Conservation (phyloP, 306 rosid genomes). For the Mimosa bimucronata region DNA sequence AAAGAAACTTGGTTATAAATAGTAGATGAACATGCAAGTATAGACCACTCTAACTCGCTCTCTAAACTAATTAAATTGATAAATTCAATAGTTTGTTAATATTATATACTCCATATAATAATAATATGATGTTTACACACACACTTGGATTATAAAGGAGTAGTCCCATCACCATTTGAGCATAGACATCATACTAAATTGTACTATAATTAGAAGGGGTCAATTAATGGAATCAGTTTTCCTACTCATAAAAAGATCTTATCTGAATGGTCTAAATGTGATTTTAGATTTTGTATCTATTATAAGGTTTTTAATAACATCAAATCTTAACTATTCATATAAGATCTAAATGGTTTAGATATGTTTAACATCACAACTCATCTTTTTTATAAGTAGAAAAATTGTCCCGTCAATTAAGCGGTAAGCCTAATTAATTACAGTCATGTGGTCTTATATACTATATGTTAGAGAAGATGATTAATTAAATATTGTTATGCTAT, state of each 20-base stretch:
- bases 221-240: no score
- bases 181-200: background rate
- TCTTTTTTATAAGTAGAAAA: no score
- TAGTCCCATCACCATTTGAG: background rate
- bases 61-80: background rate
- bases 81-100: background rate
- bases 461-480: background rate
- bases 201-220: no score
- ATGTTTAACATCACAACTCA: no score
- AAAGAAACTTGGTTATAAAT: slow-evolving; percentile 20
- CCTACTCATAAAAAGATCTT: no score
- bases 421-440: background rate
- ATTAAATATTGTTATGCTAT: background rate
- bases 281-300: no score
- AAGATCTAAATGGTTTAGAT: no score
- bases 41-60: background rate
- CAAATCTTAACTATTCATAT: no score
- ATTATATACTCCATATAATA: no score
- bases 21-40: background rate
- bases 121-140: background rate
- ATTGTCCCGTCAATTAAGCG: background rate
- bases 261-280: no score
- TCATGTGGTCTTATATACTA: background rate
- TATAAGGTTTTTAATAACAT: no score
- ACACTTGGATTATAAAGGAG: background rate